Evolutionary conservation across 2,329 filamentous ascomycete species (phyloP), one percentile per base, ranked within the genome.

Genomic region (Penicillium griseofulvum): DNA sequence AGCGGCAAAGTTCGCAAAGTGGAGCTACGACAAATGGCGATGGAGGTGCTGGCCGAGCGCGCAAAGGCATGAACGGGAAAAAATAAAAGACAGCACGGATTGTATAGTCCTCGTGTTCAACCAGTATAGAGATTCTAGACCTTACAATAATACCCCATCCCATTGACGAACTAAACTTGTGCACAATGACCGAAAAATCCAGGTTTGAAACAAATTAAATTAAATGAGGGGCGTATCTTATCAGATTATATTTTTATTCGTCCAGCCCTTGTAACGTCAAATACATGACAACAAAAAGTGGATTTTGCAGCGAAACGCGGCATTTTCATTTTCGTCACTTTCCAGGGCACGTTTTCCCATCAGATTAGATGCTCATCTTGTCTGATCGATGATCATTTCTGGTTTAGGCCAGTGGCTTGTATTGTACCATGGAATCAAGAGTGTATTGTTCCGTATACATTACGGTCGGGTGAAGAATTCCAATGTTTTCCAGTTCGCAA

Each of bases 1-100:
- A 89, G 86, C 66, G 87, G 87, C 4, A 89, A 89, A 73, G 83
- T 89, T 52, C 81, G 84, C 64, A 89, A 89, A 60, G 69, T 84
- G 60, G 69, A 86, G 22, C 64, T 87, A 65, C 73, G 78, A 59
- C 81, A 78, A 56, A 72, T 74, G 55, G 73, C 75, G n/a, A 70
- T 72, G 22, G 74, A 78, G 45, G 61, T 72, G 43, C 46, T 75
- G 47, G 60, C 65, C 29, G 80, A 78, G 71, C 63, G 68, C 26
- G 33, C 29, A 24, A 45, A 55, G 29, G 22, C 19, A 19, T 37
- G 19, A 49, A 24, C 6, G 16, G 12, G n/a, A 10, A 28, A 16
- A 28, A 37, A 19, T 24, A 22, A 12, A 17, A 9, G 9, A 28
- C 8, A 50, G 29, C 29, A 28, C 19, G 26, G 19, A 49, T 48